Conservation (phyloP, 2,329 filamentous ascomycete species). For the Plectosphaerella cucumerina region DNA sequence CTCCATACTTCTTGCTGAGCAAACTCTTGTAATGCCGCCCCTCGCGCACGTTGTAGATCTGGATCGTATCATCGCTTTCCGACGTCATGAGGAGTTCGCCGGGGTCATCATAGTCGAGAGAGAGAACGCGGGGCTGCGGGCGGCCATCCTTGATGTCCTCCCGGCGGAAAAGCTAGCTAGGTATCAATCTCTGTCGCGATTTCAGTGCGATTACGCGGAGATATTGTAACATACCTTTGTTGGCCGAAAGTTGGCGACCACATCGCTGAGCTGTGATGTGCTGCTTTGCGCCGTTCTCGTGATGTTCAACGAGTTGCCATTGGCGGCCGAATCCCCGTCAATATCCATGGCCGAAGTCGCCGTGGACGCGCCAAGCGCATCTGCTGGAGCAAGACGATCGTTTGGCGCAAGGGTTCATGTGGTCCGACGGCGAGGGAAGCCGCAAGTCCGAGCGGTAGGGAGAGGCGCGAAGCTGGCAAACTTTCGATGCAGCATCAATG, state of each 20-base stretch:
- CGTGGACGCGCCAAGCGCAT: conserved; percentile 28
- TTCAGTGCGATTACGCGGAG: conserved; percentile 5
- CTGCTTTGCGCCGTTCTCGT: conserved; percentile 37
- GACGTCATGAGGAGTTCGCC: conserved; percentile 90
- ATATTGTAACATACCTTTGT: conserved; percentile 57
- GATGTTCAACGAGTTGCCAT: conserved; percentile 44
- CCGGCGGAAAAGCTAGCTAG: conserved; percentile 52
- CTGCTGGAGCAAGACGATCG: too few relatives aligned
- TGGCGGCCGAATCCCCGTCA: conserved; percentile 38
- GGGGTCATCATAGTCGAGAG: conserved; percentile 93
- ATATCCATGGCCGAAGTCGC: conserved; percentile 55
- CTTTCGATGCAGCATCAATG: too few relatives aligned
- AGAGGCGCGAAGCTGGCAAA: too few relatives aligned
- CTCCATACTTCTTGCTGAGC: conserved; percentile 94
- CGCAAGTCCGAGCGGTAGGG: too few relatives aligned
- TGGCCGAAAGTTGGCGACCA: conserved; percentile 74
- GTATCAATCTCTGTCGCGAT: conserved; percentile 4
- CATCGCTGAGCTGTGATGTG: conserved; percentile 68
- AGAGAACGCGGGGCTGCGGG: conserved; percentile 66
- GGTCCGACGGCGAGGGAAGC: too few relatives aligned
- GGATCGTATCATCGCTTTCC: conserved; percentile 90
- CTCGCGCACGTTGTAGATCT: conserved; percentile 91
- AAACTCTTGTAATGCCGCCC: conserved; percentile 85
- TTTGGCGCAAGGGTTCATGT: too few relatives aligned
- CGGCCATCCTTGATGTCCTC: conserved; percentile 50